Evolutionary conservation across 192 early-diverging fungal genomes (phyloP), one percentile per base, ranked within the genome.

Genomic region (Rhizoclosmatium sp.): DNA sequence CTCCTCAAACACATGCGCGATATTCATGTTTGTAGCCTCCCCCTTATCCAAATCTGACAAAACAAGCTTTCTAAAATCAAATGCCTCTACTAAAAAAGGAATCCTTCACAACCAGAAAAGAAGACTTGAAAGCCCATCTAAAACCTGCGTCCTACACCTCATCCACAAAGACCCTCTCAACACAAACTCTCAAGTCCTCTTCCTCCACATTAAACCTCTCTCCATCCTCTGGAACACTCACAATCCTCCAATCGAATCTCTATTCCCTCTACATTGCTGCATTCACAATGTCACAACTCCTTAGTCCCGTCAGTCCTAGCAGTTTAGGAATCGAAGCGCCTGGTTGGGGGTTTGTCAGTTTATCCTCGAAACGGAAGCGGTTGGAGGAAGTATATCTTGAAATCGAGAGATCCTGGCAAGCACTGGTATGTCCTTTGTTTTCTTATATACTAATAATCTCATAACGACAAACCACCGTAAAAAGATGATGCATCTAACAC

Each of bases 401-500:
- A 2, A 62, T 80, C 1, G 65, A 78, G 44, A 71, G 47, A 3
- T 39, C 47, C 14, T 83, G 82, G 79, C 56, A 69, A 14, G 51
- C 67, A n/a, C 9, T 78, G 66, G 77, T 78, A 39, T 40, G 12
- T 65, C 48, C 40, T 66, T 41, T 1, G 19, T 48, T 71, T 19
- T 71, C 42, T 71, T 14, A 39, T 65, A 65, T 65, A 16, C 12
- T 3, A 1, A 65, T 5, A 65, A 65, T 65, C 14, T 14, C n/a
- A 2, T 23, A 23, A 3, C 40, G 2, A 23, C 67, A 10, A 46
- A 54, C 19, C n/a, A 2, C 12, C 41, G 12, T n/a, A 41, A 46
- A 46, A 16, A 87, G 84, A 81, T 87, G 77, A 77, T 89, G 40
- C 56, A 83, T 59, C 70, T 87, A 47, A 81, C 82, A 16, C 69